These are phyloP conservation scores for Astrothelium subdiscretum DNA, from an alignment of 495 filamentous ascomycete species.

Conservation along the genomic window DNA sequence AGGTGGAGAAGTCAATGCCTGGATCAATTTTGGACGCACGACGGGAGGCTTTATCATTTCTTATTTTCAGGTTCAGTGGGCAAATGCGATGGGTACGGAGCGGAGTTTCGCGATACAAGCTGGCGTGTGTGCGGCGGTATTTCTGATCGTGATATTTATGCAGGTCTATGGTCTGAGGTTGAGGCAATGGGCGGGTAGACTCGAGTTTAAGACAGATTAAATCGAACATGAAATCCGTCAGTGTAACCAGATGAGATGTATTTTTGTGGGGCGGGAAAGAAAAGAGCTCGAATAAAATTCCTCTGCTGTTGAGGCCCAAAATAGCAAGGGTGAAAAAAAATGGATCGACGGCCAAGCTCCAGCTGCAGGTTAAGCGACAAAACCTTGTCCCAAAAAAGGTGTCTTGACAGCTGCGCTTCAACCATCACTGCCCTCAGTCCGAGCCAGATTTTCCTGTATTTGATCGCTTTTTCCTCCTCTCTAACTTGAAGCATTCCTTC, in stretches of 20 bases:
- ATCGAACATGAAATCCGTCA: neutral
- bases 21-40: slow-evolving; percentile 12
- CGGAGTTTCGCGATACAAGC: slow-evolving; percentile 41
- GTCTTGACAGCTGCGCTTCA: neutral
- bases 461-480: neutral
- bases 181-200: slow-evolving; percentile 16
- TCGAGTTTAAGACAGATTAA: slow-evolving; percentile 15
- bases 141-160: slow-evolving; percentile 33
- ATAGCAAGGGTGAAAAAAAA: neutral
- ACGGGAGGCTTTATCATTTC: slow-evolving; percentile 35
- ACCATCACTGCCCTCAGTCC: neutral
- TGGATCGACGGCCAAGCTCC: neutral
- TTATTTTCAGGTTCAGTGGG: slow-evolving; percentile 40
- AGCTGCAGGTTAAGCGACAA: neutral
- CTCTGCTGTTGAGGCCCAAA: neutral
- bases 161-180: slow-evolving; percentile 36
- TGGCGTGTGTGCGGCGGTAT: slow-evolving; percentile 31
- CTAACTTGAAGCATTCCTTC: neutral
- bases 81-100: slow-evolving; percentile 25
- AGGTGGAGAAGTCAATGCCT: slow-evolving; percentile 25
- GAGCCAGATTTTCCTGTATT: neutral
- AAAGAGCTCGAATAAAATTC: neutral
- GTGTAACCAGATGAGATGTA: neutral
- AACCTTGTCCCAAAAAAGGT: neutral
- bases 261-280: neutral